Evolutionary conservation across 805 yeast species (phyloP).

Genomic region (Hanseniaspora vineae): DNA sequence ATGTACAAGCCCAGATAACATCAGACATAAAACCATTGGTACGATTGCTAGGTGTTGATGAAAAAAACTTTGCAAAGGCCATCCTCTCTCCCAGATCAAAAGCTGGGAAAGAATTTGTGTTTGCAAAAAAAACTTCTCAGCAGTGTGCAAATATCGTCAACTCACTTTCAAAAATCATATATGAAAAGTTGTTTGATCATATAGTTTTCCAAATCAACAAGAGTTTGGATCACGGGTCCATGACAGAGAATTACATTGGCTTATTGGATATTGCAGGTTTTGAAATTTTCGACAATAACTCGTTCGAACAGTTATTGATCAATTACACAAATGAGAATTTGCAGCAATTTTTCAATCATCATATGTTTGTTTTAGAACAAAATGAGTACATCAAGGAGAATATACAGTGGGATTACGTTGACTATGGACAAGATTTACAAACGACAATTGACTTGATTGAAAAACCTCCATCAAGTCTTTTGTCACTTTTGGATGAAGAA

Average conservation of each 20-base stretch:
- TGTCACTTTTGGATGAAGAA: constrained; percentile 85
- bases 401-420: constrained; percentile 92
- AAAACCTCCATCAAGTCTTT: constrained; percentile 49
- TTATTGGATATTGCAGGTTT: constrained; percentile 96
- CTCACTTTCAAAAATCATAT: constrained; percentile 76
- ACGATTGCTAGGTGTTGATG: constrained; percentile 50
- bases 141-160: constrained; percentile 77
- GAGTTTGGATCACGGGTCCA: constrained; percentile 38
- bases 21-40: constrained; percentile 41
- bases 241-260: constrained; percentile 60
- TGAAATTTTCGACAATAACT: constrained; percentile 87
- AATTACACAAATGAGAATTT: constrained; percentile 94
- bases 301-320: constrained; percentile 94
- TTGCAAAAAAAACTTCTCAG: constrained; percentile 61
- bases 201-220: constrained; percentile 66
- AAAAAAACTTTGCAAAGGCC: constrained; percentile 40
- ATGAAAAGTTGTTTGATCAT: constrained; percentile 70
- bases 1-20: constrained; percentile 64
- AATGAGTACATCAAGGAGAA: constrained; percentile 89
- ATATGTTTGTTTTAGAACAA: constrained; percentile 93
- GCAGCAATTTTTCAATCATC: constrained; percentile 96
- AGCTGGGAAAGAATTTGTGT: constrained; percentile 81
- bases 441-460: constrained; percentile 80
- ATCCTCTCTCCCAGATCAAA: constrained; percentile 71
- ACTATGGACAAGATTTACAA: constrained; percentile 88